Percentiles rank a stretch among this genome's conserved stretches.
Evolutionary conservation across 1,284 basidiomycete genomes (phyloP).

Genomic region (Gomphus sp.): DNA sequence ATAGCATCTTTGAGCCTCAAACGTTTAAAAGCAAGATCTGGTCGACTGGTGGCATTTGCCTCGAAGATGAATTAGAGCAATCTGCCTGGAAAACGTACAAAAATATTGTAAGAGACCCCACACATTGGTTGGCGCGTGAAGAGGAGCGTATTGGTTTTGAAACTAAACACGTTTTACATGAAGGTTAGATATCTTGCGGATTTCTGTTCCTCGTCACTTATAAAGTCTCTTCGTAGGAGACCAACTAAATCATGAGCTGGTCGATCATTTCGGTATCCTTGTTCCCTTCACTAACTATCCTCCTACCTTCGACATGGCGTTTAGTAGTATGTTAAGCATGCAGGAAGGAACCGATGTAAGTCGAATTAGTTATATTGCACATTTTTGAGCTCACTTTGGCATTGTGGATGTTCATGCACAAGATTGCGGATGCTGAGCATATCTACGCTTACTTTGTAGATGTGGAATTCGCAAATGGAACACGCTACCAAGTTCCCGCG

Average conservation of each 20-base stretch:
- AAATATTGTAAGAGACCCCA: neutral
- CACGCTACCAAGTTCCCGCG: neutral
- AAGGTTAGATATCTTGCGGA: neutral
- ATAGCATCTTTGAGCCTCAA: neutral
- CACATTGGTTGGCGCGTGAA: neutral
- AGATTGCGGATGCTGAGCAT: no score
- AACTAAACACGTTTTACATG: neutral
- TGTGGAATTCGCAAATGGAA: neutral
- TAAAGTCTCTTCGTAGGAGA: neutral
- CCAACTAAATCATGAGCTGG: neutral
- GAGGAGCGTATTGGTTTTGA: conserved; percentile 1
- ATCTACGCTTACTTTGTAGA: no score
- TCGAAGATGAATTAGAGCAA: neutral
- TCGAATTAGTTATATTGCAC: neutral
- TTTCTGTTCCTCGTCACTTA: no score
- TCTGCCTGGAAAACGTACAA: neutral
- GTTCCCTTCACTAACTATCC: conserved; percentile 2
- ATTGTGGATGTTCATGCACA: no score
- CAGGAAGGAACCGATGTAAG: neutral
- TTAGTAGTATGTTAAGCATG: neutral
- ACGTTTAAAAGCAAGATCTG: neutral
- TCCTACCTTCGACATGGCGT: neutral
- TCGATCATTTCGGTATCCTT: neutral
- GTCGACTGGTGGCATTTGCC: neutral
- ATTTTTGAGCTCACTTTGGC: neutral